phyloP scores from a whole-genome alignment of 805 yeast species.

The Pichia pseudocactophila region DNA sequence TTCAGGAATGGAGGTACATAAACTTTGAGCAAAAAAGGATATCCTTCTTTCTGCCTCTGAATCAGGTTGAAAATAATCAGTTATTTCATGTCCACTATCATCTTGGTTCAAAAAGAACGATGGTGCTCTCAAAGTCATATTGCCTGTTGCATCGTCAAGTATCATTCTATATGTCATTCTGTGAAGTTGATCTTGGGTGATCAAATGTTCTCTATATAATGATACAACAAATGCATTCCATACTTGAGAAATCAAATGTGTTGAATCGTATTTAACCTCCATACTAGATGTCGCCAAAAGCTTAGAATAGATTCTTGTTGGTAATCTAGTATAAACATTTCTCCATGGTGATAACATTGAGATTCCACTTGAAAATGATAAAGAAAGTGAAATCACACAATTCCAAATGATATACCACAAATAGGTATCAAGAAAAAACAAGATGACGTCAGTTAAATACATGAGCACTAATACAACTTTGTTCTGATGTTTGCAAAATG shows the following conservation, averaged over 20 bases:
- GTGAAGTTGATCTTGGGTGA: slow-evolving; percentile 42
- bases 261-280: slow-evolving; percentile 35
- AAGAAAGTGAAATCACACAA: slow-evolving; percentile 38
- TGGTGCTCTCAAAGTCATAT: slow-evolving; percentile 31
- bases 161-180: slow-evolving; percentile 31
- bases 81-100: slow-evolving; percentile 31
- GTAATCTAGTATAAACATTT: slow-evolving; percentile 42
- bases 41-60: slow-evolving; percentile 46
- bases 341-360: slow-evolving; percentile 53
- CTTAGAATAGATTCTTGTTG: slow-evolving; percentile 42
- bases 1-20: slow-evolving; percentile 40
- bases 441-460: slow-evolving; percentile 36
- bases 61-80: slow-evolving; percentile 35
- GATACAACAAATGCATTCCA: slow-evolving; percentile 49
- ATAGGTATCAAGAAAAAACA: slow-evolving; percentile 47
- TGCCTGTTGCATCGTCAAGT: slow-evolving; percentile 40
- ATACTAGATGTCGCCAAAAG: slow-evolving; percentile 36
- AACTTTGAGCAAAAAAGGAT: slow-evolving; percentile 45
- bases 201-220: slow-evolving; percentile 45
- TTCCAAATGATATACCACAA: slow-evolving; percentile 53
- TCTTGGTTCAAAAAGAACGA: slow-evolving; percentile 41
- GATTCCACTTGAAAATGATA: slow-evolving; percentile 44
- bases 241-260: slow-evolving; percentile 35
- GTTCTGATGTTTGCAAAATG: slow-evolving; percentile 37
- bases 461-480: slow-evolving; percentile 33